Conservation (phyloP, 345 rosid genomes). For the Clausena lansium region DNA sequence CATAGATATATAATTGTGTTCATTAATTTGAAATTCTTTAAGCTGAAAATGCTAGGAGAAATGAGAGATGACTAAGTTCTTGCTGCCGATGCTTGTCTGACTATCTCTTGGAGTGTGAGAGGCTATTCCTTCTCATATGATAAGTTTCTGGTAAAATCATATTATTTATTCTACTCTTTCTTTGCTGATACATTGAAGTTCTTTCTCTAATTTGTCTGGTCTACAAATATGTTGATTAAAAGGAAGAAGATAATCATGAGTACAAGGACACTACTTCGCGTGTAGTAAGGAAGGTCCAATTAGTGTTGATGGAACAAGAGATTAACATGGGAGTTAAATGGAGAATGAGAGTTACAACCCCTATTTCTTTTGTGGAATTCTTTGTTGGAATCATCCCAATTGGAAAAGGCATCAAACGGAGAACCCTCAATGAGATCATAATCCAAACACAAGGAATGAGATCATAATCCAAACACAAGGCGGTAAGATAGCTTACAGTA, state of each 20-base stretch:
- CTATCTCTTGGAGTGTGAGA: not conserved
- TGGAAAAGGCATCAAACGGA: not conserved
- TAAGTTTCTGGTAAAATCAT: not conserved
- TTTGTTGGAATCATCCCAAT: not conserved
- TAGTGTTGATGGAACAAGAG: not conserved
- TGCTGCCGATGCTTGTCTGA: not conserved
- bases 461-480: not conserved
- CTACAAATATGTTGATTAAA: not conserved
- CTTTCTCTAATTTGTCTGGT: not conserved
- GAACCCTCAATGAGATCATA: too few species aligned
- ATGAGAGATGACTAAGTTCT: not conserved
- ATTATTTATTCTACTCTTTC: too few species aligned
- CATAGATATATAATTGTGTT: not conserved
- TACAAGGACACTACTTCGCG: too few species aligned
- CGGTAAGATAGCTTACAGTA: not conserved
- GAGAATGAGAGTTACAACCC: not conserved
- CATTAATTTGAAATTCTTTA: not conserved
- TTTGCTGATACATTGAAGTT: not conserved
- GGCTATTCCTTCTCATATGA: not conserved
- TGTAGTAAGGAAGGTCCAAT: too few species aligned
- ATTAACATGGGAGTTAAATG: not conserved
- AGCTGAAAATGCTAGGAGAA: not conserved
- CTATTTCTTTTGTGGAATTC: not conserved
- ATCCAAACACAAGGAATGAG: too few species aligned
- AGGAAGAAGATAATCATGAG: not conserved